Percentiles rank a stretch among this genome's conserved stretches.
phyloP scores from a whole-genome alignment of 2,329 filamentous ascomycete species.

The Epicoccum nigrum region DNA sequence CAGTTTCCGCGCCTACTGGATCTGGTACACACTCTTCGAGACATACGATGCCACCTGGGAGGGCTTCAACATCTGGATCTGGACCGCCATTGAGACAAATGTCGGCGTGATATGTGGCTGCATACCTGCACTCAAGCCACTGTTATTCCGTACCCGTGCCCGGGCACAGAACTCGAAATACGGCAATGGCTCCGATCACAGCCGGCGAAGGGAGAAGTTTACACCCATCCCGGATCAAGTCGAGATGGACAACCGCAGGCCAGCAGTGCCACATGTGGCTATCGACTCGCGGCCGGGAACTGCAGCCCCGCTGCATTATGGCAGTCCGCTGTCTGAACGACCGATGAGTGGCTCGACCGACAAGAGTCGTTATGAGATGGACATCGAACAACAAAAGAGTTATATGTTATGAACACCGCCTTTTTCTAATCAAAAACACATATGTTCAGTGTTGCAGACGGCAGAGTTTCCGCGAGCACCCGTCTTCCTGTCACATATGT shows the following conservation, averaged over 20 bases:
- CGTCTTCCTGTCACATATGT: conserved; percentile 20
- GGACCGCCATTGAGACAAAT: conserved; percentile 53
- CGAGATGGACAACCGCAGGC: conserved; percentile 42
- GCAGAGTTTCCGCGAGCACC: conserved; percentile 23
- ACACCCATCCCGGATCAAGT: conserved; percentile 42
- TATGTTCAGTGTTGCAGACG: conserved; percentile 23
- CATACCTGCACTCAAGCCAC: conserved; percentile 52
- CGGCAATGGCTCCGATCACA: conserved; percentile 40
- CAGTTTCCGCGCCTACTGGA: conserved; percentile 55
- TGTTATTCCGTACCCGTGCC: conserved; percentile 46
- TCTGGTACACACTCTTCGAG: conserved; percentile 52
- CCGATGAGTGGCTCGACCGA: conserved; percentile 45
- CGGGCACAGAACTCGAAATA: conserved; percentile 38
- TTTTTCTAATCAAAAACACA: conserved; percentile 11
- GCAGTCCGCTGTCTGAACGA: conserved; percentile 27
- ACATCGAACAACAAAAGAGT: conserved; percentile 45
- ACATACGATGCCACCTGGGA: conserved; percentile 57
- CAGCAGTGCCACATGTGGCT: conserved; percentile 26
- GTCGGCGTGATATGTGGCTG: conserved; percentile 54
- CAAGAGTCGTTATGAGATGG: conserved; percentile 42
- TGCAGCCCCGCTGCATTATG: conserved; percentile 24
- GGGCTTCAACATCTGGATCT: conserved; percentile 51
- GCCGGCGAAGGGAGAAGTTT: conserved; percentile 40
- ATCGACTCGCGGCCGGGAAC: conserved; percentile 34
- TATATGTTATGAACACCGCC: conserved; percentile 43